A percentile compares a stretch with the other conserved stretches of the same genome.
phyloP scores from a whole-genome alignment of 176 grass and related monocot genomes.

The Musa itinerans region DNA sequence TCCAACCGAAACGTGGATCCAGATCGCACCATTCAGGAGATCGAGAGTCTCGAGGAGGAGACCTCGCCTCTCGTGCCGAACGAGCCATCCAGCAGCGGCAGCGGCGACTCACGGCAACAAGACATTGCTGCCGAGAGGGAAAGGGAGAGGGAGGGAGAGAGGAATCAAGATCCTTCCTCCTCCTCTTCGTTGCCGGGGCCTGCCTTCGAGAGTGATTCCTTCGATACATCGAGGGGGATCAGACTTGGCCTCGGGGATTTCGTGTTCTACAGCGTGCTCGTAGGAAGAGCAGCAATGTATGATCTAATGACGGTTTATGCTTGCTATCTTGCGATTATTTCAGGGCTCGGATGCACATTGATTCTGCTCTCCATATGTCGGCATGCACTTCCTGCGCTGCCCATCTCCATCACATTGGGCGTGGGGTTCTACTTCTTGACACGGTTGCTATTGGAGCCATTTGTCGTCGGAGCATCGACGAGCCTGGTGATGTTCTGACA shows the following conservation, averaged over 20 bases:
- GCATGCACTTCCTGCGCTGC: constrained; percentile 82
- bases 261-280: constrained; percentile 93
- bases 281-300: constrained; percentile 95
- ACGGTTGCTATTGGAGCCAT: constrained; percentile 84
- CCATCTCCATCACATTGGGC: constrained; percentile 69
- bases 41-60: constrained; percentile 16
- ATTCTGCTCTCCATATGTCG: constrained; percentile 74
- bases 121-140: constrained; percentile 10
- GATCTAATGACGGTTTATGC: constrained; percentile 97
- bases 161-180: constrained; percentile 1
- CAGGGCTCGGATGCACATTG: constrained; percentile 95
- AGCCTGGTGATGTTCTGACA: constrained; percentile 92
- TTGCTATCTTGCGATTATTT: constrained; percentile 97
- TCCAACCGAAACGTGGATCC: constrained; percentile 5
- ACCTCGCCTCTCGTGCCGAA: constrained; percentile 18
- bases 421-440: constrained; percentile 98
- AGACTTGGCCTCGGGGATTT: constrained; percentile 90
- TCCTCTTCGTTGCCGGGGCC: constrained; percentile 22
- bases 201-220: constrained; percentile 47
- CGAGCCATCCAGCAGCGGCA: constrained; percentile 15
- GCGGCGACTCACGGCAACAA: constrained; percentile 11
- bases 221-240: constrained; percentile 76
- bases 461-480: constrained; percentile 66
- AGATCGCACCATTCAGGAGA: background rate
- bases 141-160: background rate